phyloP scores from a whole-genome alignment of 176 grass and related monocot species.

The Aegilops bicornis region DNA sequence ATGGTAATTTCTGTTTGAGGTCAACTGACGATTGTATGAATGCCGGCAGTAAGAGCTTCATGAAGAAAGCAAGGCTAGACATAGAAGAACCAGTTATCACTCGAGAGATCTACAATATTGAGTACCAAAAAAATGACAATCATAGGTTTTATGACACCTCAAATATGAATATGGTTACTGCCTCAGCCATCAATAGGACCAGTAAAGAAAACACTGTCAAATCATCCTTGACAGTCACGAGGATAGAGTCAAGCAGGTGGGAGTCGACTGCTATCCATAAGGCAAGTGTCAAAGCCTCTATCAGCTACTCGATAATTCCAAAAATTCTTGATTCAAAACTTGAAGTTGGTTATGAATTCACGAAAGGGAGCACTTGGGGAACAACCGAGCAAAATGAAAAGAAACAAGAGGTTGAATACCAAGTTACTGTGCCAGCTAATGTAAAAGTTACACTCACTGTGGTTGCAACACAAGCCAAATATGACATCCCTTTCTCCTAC shows the following conservation, averaged over 20 bases:
- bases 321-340: neutral
- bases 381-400: neutral
- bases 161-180: neutral
- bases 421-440: neutral
- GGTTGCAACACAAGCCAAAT: neutral
- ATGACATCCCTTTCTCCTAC: neutral
- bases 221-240: neutral
- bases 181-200: neutral
- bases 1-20: neutral
- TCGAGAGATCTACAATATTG: neutral
- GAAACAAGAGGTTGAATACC: neutral
- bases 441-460: neutral
- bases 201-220: neutral
- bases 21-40: neutral
- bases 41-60: neutral
- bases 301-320: neutral
- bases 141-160: neutral
- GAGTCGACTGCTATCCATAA: neutral
- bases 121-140: neutral
- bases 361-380: neutral
- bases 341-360: neutral
- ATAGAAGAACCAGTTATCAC: neutral
- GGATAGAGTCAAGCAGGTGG: neutral
- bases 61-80: neutral
- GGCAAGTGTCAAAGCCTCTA: neutral